Percentiles rank a stretch among this genome's conserved stretches.
These are phyloP conservation scores for Debaryomyces castellii DNA, from an alignment of 805 yeast genomes.

Conservation along the genomic window DNA sequence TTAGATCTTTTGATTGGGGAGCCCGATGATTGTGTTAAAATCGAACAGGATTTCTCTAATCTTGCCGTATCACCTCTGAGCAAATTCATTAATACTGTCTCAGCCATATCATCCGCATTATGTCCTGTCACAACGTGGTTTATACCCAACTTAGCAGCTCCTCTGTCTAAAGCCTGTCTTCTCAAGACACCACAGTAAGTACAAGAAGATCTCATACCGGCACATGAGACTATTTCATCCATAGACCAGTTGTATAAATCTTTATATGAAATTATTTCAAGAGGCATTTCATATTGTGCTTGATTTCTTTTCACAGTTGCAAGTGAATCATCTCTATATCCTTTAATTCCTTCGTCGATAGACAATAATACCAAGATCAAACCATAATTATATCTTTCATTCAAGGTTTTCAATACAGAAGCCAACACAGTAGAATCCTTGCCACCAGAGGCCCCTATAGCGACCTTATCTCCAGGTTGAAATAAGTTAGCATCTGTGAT, in stretches of 20 bases:
- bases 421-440: slow-evolving; percentile 97
- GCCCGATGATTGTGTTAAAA: slow-evolving; percentile 77
- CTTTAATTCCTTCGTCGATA: slow-evolving; percentile 95
- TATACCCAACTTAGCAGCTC: slow-evolving; percentile 83
- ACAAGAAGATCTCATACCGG: slow-evolving; percentile 91
- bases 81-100: slow-evolving; percentile 92
- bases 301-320: slow-evolving; percentile 96
- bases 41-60: slow-evolving; percentile 81
- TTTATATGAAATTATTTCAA: slow-evolving; percentile 79
- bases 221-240: slow-evolving; percentile 95
- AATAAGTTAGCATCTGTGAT: slow-evolving; percentile 70
- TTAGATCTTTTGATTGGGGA: slow-evolving; percentile 92
- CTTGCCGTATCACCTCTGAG: slow-evolving; percentile 96
- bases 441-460: slow-evolving; percentile 99
- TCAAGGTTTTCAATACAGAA: slow-evolving; percentile 77
- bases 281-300: slow-evolving; percentile 75
- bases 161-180: slow-evolving; percentile 95
- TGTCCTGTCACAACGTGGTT: slow-evolving; percentile 96
- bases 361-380: slow-evolving; percentile 79
- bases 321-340: slow-evolving; percentile 94
- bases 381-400: slow-evolving; percentile 87
- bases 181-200: slow-evolving; percentile 97
- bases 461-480: slow-evolving; percentile 79
- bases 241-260: slow-evolving; percentile 96
- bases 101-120: slow-evolving; percentile 99